Evolutionary conservation across 805 yeast species (phyloP), one percentile per base, ranked within the genome.

Genomic region (Metschnikowia matae): DNA sequence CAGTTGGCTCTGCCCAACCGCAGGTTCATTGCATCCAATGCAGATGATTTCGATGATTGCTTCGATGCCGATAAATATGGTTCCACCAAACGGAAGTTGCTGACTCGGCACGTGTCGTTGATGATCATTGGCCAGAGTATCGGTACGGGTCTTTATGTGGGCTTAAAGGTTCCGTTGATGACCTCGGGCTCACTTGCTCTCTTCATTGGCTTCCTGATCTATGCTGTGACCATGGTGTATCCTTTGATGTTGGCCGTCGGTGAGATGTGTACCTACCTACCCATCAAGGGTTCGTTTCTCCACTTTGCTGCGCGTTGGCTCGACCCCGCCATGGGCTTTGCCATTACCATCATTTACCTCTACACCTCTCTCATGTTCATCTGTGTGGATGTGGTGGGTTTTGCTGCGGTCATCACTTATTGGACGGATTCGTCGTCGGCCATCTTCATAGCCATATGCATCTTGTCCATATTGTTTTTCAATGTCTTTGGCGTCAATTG

Each of bases 221-320:
- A 62, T 62, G 66, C 72, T 7, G 51, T 57, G 46, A 59, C 67
- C 38, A 63, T 62, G 49, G 61, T 67, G 39, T 68, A 69, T 67
- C 69, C 71, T 1, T 62, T 67, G 57, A 69, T 66, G 72, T 65
- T 64, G 59, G 62, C 64, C 8, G 69, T 66, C 23, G 74, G 69
- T 7, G 73, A 69, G 53, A 69, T 69, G 73, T 65, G 72, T 50
- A 59, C 70, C 3, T 69, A 55, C 41, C 57, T 69, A 40, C 74
- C 74, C 3, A 65, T 68, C 39, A 65, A 65, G 46, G 73, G 73
- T n/a, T 53, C 69, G 6, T 66, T 67, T 37, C 59, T 67, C 47
- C 71, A 67, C 46, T 68, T 52, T 53, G 57, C 67, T n/a, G 68
- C 71, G 14, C 57, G 73, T 42, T 67, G 63, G 64, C 62, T 69